Percentiles rank a stretch among this genome's conserved stretches.
phyloP scores from a whole-genome alignment of 805 yeast species.

The Saccharomycopsis olivae region DNA sequence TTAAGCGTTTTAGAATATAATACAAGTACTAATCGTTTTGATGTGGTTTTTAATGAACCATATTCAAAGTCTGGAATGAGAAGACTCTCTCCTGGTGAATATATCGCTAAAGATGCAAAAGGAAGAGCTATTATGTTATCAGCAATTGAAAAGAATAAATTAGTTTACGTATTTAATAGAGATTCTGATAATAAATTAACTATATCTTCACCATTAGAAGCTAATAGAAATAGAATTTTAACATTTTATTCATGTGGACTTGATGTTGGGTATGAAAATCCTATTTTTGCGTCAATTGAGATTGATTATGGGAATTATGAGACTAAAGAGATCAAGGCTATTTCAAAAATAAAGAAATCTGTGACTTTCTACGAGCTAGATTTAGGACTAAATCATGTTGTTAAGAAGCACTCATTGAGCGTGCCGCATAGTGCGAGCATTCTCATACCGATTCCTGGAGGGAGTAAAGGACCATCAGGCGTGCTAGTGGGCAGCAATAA shows the following conservation, averaged over 20 bases:
- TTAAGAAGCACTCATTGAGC: conserved; percentile 36
- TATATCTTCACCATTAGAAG: conserved; percentile 69
- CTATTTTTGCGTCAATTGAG: conserved; percentile 76
- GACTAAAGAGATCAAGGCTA: conserved; percentile 1
- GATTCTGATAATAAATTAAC: conserved; percentile 35
- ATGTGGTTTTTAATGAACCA: conserved; percentile 46
- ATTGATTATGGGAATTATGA: conserved; percentile 35
- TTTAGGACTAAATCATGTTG: conserved; percentile 71
- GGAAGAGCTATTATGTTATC: conserved; percentile 60
- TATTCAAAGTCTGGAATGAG: conserved; percentile 66
- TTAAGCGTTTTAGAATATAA: conserved; percentile 42
- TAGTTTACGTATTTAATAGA: conserved; percentile 54
- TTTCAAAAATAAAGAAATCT: conserved; percentile 22
- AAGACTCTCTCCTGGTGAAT: conserved; percentile 66
- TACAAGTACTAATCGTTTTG: conserved; percentile 29
- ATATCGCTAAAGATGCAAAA: conserved; percentile 57
- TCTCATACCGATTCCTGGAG: conserved; percentile 63
- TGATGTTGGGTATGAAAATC: conserved; percentile 75
- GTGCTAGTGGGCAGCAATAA: conserved; percentile 53
- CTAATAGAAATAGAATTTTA: conserved; percentile 37
- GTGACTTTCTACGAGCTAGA: conserved; percentile 75
- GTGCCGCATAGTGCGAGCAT: conserved; percentile 35
- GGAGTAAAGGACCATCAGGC: conserved; percentile 61
- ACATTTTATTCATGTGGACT: conserved; percentile 48
- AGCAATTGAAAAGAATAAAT: conserved; percentile 64